Base-by-base conservation (phyloP, 2,329 filamentous ascomycete species). In the Colletotrichum neosansevieriae region DNA sequence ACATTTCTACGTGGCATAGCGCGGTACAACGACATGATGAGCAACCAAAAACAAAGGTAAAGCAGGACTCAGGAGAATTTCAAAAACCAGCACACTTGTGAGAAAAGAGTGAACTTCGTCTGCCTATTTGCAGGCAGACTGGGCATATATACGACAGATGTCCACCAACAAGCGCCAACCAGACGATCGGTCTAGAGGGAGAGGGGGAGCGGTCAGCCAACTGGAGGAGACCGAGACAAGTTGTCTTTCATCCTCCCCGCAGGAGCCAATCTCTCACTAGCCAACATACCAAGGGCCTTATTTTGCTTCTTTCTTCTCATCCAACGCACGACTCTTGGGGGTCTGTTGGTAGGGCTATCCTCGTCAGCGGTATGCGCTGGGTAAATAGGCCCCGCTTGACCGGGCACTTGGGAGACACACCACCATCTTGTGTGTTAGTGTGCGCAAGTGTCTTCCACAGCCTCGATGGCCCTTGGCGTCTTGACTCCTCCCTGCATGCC, bases 331-430 rank as follows among this genome's bases (percentile, higher is more conserved):
- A 42, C 40, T 65, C 54, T 44, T 42, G 12, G 34, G 24, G 49
- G 34, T 42, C 9, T 36, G 54, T 65, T 60, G 61, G 61, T 68
- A 59, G 66, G 66, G 61, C 61, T 66, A 68, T 65, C 66, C 66
- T 68, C 66, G 61, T 65, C 54, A 15, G 44, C 60, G 50, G 49
- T 54, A 56, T 49, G 49, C 49, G 54, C 61, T 53, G 54, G 61
- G 56, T 49, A 7, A 49, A 65, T 11, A 42, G 9, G n/a, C 65
- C 66, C 61, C 61, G 36, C 61, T 47, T 68, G 66, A 68, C 66
- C 66, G 61, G 34, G 49, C 40, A 65, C 49, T 50, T 68, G 66
- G 66, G 66, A 68, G 66, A 65, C 54, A 68, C 61, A 65, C 40
- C 61, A 68, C 66, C 66, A 59, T 68, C 54, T 60, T 19, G 45